A percentile compares a stretch with the other conserved stretches of the same genome.
phyloP scores from a whole-genome alignment of 2,329 filamentous ascomycete genomes.

The Diaporthe eres region DNA sequence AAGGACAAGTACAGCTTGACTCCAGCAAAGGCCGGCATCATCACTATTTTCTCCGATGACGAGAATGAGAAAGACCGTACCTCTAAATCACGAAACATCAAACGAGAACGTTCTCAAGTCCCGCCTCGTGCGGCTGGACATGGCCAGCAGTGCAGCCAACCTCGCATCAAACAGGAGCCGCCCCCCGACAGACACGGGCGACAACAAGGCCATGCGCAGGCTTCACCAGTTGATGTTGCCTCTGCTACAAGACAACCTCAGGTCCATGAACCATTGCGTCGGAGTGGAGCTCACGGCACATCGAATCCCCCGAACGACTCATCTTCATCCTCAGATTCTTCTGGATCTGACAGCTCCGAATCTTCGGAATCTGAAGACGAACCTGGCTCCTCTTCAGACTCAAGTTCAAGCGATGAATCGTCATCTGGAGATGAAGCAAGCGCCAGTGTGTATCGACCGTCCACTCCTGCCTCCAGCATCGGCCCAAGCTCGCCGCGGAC shows the following conservation, averaged over 20 bases:
- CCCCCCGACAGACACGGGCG: background rate
- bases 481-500: background rate
- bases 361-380: slow-evolving; percentile 7
- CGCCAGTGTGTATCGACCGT: background rate
- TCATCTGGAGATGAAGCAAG: slow-evolving; percentile 27
- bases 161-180: background rate
- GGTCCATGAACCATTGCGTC: background rate
- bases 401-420: background rate
- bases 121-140: background rate
- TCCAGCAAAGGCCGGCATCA: background rate
- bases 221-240: background rate
- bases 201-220: background rate
- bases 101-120: background rate
- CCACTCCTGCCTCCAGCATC: slow-evolving; percentile 21
- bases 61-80: background rate
- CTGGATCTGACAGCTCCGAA: background rate
- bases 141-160: background rate
- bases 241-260: background rate
- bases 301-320: background rate
- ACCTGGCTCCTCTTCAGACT: background rate
- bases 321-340: slow-evolving; percentile 4
- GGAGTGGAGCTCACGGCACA: background rate
- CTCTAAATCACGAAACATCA: background rate
- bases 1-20: background rate
- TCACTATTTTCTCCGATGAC: slow-evolving; percentile 2